A percentile compares a stretch with the other conserved stretches of the same genome.
Conservation (phyloP, 441 rosid genomes). For the Adansonia gregorii region DNA sequence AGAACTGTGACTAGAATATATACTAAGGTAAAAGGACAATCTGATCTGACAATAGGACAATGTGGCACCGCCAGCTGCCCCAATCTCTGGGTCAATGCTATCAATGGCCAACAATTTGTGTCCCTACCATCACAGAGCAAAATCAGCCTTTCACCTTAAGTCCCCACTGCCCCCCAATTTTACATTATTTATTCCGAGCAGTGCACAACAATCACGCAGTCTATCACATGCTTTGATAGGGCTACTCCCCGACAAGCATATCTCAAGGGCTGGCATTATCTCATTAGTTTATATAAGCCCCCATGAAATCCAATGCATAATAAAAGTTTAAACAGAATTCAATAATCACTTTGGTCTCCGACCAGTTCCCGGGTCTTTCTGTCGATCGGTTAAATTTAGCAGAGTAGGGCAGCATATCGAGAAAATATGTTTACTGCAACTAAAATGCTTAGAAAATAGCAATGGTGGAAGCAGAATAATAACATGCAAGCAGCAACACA, state of each 20-base stretch:
- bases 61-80: background rate
- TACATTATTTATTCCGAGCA: constrained; percentile 20
- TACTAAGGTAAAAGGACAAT: background rate
- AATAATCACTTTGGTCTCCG: background rate
- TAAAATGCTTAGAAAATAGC: background rate
- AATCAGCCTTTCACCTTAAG: background rate
- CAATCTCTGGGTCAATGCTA: constrained; percentile 18
- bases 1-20: background rate
- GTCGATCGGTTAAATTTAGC: background rate
- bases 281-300: background rate
- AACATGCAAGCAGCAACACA: background rate
- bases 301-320: background rate
- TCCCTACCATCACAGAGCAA: constrained; percentile 13
- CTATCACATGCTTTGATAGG: constrained; percentile 33
- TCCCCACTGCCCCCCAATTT: constrained; percentile 4
- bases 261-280: constrained; percentile 39
- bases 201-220: constrained; percentile 34
- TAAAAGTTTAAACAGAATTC: background rate
- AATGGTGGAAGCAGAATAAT: background rate
- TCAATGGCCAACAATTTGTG: constrained; percentile 16
- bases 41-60: background rate
- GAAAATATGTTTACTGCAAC: background rate
- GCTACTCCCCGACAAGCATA: constrained; percentile 39
- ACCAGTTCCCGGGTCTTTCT: constrained; percentile 1
- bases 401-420: background rate